Evolutionary conservation across 805 yeast species (phyloP).

Genomic region (Myxozyma neglecta): DNA sequence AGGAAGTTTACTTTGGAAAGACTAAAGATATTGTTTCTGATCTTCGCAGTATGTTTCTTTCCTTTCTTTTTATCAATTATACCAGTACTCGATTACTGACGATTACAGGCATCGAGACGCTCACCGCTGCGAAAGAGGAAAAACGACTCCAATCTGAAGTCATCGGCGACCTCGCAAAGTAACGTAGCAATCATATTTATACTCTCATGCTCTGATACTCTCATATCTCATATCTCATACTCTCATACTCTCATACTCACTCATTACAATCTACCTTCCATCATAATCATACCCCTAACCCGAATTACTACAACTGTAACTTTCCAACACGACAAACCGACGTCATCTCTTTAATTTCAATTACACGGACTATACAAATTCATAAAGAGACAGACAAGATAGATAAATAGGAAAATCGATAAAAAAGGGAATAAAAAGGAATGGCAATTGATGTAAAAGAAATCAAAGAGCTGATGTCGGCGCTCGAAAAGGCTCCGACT

Average conservation of each 20-base stretch:
- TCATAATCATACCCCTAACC: too few relatives aligned
- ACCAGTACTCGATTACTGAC: too few relatives aligned
- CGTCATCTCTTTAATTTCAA: too few relatives aligned
- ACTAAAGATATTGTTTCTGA: constrained; percentile 84
- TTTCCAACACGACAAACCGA: too few relatives aligned
- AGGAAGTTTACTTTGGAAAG: constrained; percentile 93
- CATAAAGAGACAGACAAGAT: too few relatives aligned
- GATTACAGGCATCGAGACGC: constrained; percentile 39
- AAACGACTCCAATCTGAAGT: constrained; percentile 46
- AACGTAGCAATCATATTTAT: too few relatives aligned
- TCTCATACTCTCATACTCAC: too few relatives aligned
- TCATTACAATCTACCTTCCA: too few relatives aligned
- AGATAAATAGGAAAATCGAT: neutral
- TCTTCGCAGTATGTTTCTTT: constrained; percentile 46
- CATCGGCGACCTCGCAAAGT: constrained; percentile 41
- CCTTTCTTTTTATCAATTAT: neutral
- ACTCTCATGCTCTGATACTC: too few relatives aligned
- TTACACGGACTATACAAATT: too few relatives aligned
- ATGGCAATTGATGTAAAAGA: constrained; percentile 45
- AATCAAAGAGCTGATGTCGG: constrained; percentile 65
- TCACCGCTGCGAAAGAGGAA: constrained; percentile 44
- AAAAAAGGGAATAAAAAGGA: neutral
- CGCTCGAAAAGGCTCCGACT: constrained; percentile 69
- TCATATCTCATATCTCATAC: too few relatives aligned
- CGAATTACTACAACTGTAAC: too few relatives aligned